A percentile compares a stretch with the other conserved stretches of the same genome.
phyloP scores from a whole-genome alignment of 805 yeast genomes.

The Tetrapisispora nanseiensis region DNA sequence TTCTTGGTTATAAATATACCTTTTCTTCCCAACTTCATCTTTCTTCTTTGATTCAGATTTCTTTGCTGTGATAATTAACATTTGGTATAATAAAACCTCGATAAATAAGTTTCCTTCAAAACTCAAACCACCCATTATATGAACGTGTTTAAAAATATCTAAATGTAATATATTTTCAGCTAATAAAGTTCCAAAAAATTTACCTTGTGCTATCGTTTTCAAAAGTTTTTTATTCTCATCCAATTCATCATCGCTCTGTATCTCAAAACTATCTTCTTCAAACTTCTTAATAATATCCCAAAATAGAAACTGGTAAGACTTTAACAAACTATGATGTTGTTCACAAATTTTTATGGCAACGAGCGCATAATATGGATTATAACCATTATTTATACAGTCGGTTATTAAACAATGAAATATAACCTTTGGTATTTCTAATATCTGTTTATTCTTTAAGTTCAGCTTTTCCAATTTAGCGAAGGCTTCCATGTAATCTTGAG shows the following conservation, averaged over 20 bases:
- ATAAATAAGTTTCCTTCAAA: constrained; percentile 56
- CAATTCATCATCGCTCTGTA: constrained; percentile 26
- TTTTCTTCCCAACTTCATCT: constrained; percentile 23
- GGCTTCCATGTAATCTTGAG: constrained; percentile 85
- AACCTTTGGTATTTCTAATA: constrained; percentile 78
- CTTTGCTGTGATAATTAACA: constrained; percentile 56
- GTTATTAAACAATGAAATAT: constrained; percentile 75
- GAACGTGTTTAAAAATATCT: constrained; percentile 61
- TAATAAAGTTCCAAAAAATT: constrained; percentile 68
- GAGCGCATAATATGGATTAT: constrained; percentile 83
- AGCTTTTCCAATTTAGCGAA: constrained; percentile 72
- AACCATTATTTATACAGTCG: constrained; percentile 47
- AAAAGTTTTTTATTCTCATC: constrained; percentile 50
- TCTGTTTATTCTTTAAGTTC: constrained; percentile 67
- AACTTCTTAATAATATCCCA: constrained; percentile 79
- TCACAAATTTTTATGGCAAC: constrained; percentile 71
- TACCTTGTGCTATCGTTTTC: constrained; percentile 61
- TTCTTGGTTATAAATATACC: constrained; percentile 23
- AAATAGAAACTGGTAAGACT: constrained; percentile 76
- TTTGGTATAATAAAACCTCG: constrained; percentile 61
- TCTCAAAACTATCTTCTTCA: constrained; percentile 35
- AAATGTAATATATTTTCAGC: constrained; percentile 66
- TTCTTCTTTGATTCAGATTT: constrained; percentile 41
- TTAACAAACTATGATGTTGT: constrained; percentile 54
- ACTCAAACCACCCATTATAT: constrained; percentile 57